phyloP scores from a whole-genome alignment of 148 eudicot species.

The Fagopyrum tataricum region DNA sequence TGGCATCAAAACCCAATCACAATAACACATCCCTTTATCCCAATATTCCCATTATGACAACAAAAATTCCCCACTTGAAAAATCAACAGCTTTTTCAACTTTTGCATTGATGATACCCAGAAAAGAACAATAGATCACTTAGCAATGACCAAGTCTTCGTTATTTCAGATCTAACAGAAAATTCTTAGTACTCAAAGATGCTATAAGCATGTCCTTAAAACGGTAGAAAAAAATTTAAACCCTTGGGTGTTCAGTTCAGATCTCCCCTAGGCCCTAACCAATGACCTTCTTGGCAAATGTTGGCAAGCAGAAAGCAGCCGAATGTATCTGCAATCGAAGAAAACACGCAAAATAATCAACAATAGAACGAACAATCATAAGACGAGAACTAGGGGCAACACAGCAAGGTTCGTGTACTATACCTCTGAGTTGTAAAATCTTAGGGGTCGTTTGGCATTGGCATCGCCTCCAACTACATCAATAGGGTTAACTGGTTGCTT shows the following conservation, averaged over 20 bases:
- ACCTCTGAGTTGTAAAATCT: slow-evolving; percentile 89
- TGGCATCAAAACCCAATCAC: not conserved
- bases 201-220: not conserved
- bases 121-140: not conserved
- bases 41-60: not conserved
- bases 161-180: not conserved
- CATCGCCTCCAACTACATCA: slow-evolving; percentile 80
- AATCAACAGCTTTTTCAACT: not conserved
- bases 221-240: not conserved
- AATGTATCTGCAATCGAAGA: not conserved
- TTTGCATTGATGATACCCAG: not conserved
- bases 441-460: slow-evolving; percentile 45
- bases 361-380: not conserved
- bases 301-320: slow-evolving; percentile 14
- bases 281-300: slow-evolving; percentile 12
- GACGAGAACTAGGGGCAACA: not conserved
- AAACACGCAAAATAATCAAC: not conserved
- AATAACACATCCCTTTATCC: not conserved
- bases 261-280: slow-evolving; percentile 7
- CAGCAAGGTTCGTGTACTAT: not conserved
- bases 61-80: not conserved
- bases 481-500: slow-evolving; percentile 81
- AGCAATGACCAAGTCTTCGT: slow-evolving; percentile 4
- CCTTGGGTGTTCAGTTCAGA: no score
- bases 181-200: not conserved